phyloP scores from a whole-genome alignment of 352 stramenopile genomes.

The Aphanomyces invadans region DNA sequence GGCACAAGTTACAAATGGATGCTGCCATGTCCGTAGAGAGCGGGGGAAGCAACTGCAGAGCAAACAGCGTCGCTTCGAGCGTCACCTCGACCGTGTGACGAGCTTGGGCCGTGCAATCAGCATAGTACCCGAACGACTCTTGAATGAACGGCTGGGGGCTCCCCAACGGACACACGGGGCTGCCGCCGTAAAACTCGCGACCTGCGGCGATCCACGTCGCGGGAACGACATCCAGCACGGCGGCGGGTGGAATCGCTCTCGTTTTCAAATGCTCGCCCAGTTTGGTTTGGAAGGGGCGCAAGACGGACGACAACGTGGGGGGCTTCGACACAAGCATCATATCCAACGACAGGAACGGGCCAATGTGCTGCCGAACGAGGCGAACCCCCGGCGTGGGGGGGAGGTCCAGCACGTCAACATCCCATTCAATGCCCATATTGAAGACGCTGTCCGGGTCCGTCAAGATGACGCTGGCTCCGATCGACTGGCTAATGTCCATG shows the following conservation, averaged over 20 bases:
- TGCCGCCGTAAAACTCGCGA: slow-evolving; percentile 3
- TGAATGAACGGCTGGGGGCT: background rate
- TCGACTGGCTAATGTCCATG: background rate
- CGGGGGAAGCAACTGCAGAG: background rate
- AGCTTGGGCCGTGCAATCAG: slow-evolving; percentile 6
- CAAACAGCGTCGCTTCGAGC: background rate
- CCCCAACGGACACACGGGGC: slow-evolving; percentile 7
- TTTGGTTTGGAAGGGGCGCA: too few species aligned
- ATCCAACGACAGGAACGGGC: slow-evolving; percentile 11
- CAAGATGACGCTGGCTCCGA: background rate
- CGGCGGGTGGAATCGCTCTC: background rate
- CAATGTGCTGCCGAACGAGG: slow-evolving; percentile 3
- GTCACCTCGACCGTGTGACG: background rate
- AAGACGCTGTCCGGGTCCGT: background rate
- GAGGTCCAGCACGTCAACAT: background rate
- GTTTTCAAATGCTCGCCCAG: background rate
- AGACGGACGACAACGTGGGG: background rate
- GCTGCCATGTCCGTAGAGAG: too few species aligned
- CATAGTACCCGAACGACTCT: slow-evolving; percentile 20
- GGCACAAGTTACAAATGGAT: background rate
- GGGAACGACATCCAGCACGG: background rate
- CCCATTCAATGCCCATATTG: background rate
- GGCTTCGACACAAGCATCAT: background rate
- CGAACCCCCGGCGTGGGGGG: background rate
- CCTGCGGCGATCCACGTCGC: background rate